A percentile compares a stretch with the other conserved stretches of the same genome.
phyloP scores from a whole-genome alignment of 2,329 filamentous ascomycete species.

The Ophiostoma montium region DNA sequence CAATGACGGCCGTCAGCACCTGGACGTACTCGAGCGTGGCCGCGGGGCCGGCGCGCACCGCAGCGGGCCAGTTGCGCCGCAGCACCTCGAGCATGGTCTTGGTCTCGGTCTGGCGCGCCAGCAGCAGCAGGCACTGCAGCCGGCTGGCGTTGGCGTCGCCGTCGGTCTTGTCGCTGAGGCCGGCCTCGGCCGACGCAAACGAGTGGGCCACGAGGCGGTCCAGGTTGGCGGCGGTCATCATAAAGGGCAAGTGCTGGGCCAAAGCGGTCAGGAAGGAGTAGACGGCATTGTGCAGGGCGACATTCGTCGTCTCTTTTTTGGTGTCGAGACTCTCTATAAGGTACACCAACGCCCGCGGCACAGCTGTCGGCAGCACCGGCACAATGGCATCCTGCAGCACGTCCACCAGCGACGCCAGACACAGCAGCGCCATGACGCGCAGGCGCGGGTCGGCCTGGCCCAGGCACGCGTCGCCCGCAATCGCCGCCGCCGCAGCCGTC shows the following conservation, averaged over 20 bases:
- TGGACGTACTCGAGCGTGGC: constrained; percentile 56
- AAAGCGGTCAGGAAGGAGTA: constrained; percentile 70
- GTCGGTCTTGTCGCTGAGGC: constrained; percentile 41
- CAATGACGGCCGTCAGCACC: constrained; percentile 55
- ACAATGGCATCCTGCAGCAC: constrained; percentile 78
- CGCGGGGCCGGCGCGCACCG: constrained; percentile 45
- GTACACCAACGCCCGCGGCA: constrained; percentile 58
- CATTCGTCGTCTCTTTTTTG: constrained; percentile 27
- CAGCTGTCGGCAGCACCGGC: constrained; percentile 61
- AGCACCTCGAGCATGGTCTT: constrained; percentile 63
- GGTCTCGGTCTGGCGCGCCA: constrained; percentile 65
- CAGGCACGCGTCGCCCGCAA: constrained; percentile 64
- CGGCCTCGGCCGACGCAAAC: constrained; percentile 52
- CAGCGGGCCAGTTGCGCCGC: constrained; percentile 55
- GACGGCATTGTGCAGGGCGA: constrained; percentile 64
- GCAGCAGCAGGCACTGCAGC: constrained; percentile 52
- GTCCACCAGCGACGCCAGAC: constrained; percentile 77
- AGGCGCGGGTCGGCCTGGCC: constrained; percentile 59
- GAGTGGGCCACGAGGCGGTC: constrained; percentile 59
- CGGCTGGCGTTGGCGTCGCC: constrained; percentile 51
- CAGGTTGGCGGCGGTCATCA: constrained; percentile 65
- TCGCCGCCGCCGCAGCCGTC: constrained; percentile 57
- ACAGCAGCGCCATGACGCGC: constrained; percentile 72
- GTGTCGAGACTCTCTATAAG: constrained; percentile 49
- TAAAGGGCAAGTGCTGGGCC: constrained; percentile 74